These are phyloP conservation scores for Lecanicillium sp. DNA, from an alignment of 2,329 filamentous ascomycete species.

Conservation along the genomic window DNA sequence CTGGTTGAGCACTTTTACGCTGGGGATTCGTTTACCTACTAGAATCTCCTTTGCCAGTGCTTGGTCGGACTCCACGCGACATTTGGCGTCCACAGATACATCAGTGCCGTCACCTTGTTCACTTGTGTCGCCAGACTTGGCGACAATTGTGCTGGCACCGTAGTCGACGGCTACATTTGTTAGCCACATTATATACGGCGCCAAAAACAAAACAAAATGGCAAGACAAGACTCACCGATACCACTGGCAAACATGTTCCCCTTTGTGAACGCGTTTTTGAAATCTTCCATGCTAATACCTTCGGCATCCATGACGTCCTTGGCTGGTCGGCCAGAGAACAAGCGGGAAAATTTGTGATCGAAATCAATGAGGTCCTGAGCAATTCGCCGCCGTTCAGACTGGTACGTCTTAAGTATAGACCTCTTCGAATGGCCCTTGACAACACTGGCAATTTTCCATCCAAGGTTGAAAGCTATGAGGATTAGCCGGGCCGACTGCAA, in stretches of 20 bases:
- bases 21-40: conserved; percentile 50
- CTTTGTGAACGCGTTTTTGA: conserved; percentile 53
- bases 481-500: conserved; percentile 13
- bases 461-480: conserved; percentile 38
- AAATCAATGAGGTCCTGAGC: conserved; percentile 61
- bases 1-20: conserved; percentile 53
- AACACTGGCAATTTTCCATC: conserved; percentile 47
- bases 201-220: too few relatives aligned
- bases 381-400: conserved; percentile 46
- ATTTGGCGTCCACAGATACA: conserved; percentile 7
- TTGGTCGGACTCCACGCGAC: conserved; percentile 13
- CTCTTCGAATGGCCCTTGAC: conserved; percentile 34
- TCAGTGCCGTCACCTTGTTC: conserved; percentile 41
- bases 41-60: conserved; percentile 30
- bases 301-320: conserved; percentile 53
- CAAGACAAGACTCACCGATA: conserved; percentile 30
- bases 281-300: conserved; percentile 54
- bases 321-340: conserved; percentile 50
- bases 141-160: conserved; percentile 44
- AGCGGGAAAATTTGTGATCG: conserved; percentile 47
- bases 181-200: conserved; percentile 11
- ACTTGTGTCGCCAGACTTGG: conserved; percentile 36
- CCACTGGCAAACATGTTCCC: conserved; percentile 54
- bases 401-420: conserved; percentile 40
- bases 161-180: conserved; percentile 47